These are phyloP conservation scores for Acanthamoeba lugdunensis DNA, from an alignment of 208 protist species.

Conservation along the genomic window DNA sequence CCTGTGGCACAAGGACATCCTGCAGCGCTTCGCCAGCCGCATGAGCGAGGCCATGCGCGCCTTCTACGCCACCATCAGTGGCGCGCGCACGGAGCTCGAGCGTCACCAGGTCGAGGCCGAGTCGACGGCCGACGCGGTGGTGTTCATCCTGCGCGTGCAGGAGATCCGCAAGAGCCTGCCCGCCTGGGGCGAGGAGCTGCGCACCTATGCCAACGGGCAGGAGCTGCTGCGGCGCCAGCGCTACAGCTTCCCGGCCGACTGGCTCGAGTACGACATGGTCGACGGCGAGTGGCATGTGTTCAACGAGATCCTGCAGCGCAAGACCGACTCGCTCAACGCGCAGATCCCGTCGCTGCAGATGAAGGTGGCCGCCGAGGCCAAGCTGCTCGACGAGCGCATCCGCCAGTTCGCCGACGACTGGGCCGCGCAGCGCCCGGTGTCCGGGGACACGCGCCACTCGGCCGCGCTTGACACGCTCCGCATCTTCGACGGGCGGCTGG, in stretches of 20 bases:
- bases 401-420: slow-evolving; percentile 83
- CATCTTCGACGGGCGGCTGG: slow-evolving; percentile 87
- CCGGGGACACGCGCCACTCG: slow-evolving; percentile 78
- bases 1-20: slow-evolving; percentile 89
- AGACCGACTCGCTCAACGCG: slow-evolving; percentile 91
- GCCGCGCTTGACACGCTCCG: slow-evolving; percentile 87
- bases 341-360: slow-evolving; percentile 79
- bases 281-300: slow-evolving; percentile 93
- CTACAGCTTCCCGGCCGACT: slow-evolving; percentile 93
- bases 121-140: slow-evolving; percentile 92
- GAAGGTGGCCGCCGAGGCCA: slow-evolving; percentile 80
- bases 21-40: slow-evolving; percentile 84
- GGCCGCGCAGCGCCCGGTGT: slow-evolving; percentile 82
- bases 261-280: slow-evolving; percentile 92
- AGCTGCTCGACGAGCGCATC: slow-evolving; percentile 78
- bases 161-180: slow-evolving; percentile 85
- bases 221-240: slow-evolving; percentile 90
- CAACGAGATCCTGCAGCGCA: slow-evolving; percentile 92
- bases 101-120: slow-evolving; percentile 86
- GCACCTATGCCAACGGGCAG: slow-evolving; percentile 81
- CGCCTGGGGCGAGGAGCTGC: slow-evolving; percentile 66
- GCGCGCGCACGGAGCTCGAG: slow-evolving; percentile 85
- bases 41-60: slow-evolving; percentile 78
- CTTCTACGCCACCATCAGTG: slow-evolving; percentile 74
- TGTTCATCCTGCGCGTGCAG: slow-evolving; percentile 88